Base-by-base conservation (phyloP, 371 early-diverging fungal genomes). In the Neoconidiobolus thromboides region DNA sequence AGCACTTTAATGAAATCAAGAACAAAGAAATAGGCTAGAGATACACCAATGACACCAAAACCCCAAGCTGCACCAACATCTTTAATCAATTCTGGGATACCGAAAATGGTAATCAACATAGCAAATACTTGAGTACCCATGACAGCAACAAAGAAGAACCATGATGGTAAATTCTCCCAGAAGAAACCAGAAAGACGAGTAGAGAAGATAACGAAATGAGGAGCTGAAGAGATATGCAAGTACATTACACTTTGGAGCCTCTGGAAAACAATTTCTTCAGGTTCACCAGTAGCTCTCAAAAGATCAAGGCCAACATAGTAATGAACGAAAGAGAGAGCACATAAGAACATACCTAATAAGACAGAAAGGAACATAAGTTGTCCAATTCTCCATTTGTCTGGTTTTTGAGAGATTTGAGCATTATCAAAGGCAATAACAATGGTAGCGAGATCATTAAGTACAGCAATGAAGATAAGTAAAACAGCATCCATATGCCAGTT, bases 171-270 rank as follows among this genome's bases (percentile, higher is more conserved):
- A 61, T 80, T 85, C 62, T 79, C 81, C 84, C 86, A 93, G 76
- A 89, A 91, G 71, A 82, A 86, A n/a, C 83, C 80, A n/a, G 84
- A 75, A 12, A 92, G 69, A 63, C 94, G 82, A 5, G 94, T 94
- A n/a, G 91, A 89, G 69, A 94, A 94, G 68, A 94, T 94, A 39
- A 90, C 87, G 75, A 94, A 94, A 73, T 94, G 93, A 51, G 94
- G 94, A 58, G 85, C 84, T 6, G 83, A 86, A 5, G 87, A 87
- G 61, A 89, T 82, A 66, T 89, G 82, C 50, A 89, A 76, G 73
- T 89, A 89, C 77, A 89, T 86, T 72, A 89, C 77, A 53, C 85
- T 75, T 64, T 84, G 70, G n/a, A n/a, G n/a, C 62, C 83, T 68
- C 58, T 70, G 63, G 53, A 69, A 63, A 6, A 57, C 49, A 9